Base-by-base conservation (phyloP, 371 early-diverging fungal genomes). In the Syncephalastrum sp. region DNA sequence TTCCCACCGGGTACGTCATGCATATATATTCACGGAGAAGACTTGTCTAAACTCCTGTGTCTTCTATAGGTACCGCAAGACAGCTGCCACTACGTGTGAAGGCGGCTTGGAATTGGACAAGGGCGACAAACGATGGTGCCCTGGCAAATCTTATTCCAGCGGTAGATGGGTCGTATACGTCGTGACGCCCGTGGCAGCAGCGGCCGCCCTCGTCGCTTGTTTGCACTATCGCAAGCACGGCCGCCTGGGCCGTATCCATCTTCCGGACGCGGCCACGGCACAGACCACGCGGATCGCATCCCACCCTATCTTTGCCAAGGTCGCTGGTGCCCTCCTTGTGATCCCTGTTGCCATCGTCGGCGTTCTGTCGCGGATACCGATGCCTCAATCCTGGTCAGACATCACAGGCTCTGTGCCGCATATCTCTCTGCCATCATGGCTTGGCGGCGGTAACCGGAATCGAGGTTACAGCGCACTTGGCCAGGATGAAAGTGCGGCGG, bases 61-160 rank as follows among this genome's bases (percentile, higher is more conserved):
- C 6, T 60, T 67, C 7, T 60, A 58, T 50, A 83, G 91, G 16
- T 93, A 92, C 66, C 86, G 93, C 51, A 86, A 86, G 66, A 88
- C 85, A 57, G 85, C 92, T 24, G 81, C 84, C 49, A 87, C 93
- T 1, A 73, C 81, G 10, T 93, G 93, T 56, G 65, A 61, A 50
- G 85, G 81, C 21, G 88, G 88, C 1, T 47, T 75, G 5, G 75
- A 75, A 29, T 47, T 84, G n/a, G 85, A 85, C 52, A 60, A 72
- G 33, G 82, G 89, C 4, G 70, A 60, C 15, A 77, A 88, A 59
- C 75, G 75, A 47, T 80, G 75, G 69, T 92, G 92, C 25, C 90
- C 91, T 21, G 89, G 87, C 25, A 75, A 61, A 52, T 82, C 69
- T 19, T 66, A 65, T 44, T 62, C 69, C 7, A 49, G 69, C 12